These are phyloP conservation scores for Babesia bovis DNA, from an alignment of 169 alveolate species.

Conservation along the genomic window DNA sequence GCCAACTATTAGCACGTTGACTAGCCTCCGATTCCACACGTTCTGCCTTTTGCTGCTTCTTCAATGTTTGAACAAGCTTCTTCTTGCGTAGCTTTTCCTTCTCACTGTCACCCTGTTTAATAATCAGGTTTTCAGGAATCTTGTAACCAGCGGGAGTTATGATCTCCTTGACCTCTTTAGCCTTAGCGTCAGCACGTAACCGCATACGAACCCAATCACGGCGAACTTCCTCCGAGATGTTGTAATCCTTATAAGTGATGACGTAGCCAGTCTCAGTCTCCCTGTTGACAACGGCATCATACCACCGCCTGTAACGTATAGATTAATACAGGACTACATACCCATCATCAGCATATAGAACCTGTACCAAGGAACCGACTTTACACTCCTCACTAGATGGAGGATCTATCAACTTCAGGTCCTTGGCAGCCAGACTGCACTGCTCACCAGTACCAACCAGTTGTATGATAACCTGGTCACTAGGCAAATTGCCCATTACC, in stretches of 20 bases:
- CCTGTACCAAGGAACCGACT: conserved; percentile 63
- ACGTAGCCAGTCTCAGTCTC: conserved; percentile 66
- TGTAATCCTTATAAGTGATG: conserved; percentile 75
- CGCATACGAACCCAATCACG: conserved; percentile 66
- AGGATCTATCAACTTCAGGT: conserved; percentile 56
- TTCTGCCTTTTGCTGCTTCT: conserved; percentile 76
- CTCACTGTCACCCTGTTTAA: conserved; percentile 70
- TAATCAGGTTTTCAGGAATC: conserved; percentile 75
- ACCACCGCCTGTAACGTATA: conserved; percentile 68
- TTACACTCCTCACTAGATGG: conserved; percentile 56
- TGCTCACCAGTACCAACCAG: conserved; percentile 56
- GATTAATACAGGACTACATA: background rate
- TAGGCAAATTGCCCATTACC: conserved; percentile 58
- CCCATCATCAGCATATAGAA: conserved; percentile 61
- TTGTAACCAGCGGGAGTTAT: conserved; percentile 78
- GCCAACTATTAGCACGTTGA: conserved; percentile 72
- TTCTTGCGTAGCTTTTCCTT: conserved; percentile 75
- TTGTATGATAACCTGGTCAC: conserved; percentile 42
- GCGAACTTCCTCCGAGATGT: conserved; percentile 72
- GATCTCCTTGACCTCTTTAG: conserved; percentile 67
- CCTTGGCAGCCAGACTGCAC: conserved; percentile 56
- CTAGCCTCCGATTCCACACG: conserved; percentile 65
- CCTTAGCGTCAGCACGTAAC: conserved; percentile 6
- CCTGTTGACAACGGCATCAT: conserved; percentile 70
- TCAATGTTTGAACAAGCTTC: conserved; percentile 70